Evolutionary conservation across 2,329 filamentous ascomycete species (phyloP), one percentile per base, ranked within the genome.

Genomic region (Aureobasidium musti): DNA sequence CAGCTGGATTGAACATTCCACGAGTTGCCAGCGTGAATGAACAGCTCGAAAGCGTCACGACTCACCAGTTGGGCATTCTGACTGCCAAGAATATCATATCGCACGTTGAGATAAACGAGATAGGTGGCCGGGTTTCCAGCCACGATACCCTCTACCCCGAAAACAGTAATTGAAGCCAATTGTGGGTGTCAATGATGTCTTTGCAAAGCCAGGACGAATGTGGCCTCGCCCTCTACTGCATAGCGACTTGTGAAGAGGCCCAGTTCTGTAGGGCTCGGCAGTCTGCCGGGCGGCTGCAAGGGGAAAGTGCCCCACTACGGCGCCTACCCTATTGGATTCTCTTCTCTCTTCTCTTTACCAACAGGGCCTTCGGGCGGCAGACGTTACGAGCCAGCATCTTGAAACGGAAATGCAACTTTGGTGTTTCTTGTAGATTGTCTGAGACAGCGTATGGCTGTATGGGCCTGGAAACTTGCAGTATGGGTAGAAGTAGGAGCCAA

Each of bases 381-480:
- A 64, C 61, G 61, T 64, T 64, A 54, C 61, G 37, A 49, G 61
- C 61, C 53, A 54, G 61, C 61, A 64, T 64, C 26, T 64, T 53
- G 61, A 54, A 64, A 64, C 61, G 28, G 49, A 64, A 39, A 33
- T 64, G 61, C 61, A 43, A 11, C 43, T 33, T 5, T 43, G 10
- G n/a, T 64, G 37, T 26, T 35, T 64, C 61, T 64, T 45, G 61
- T 53, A 54, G 49, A 45, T 33, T 64, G 49, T 64, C 61, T 64
- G 35, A 64, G 61, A 64, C 61, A 64, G 61, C 61, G 49, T 50
- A 26, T 64, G 61, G 61, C 61, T 28, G 61, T 54, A 53, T 14
- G 61, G 61, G 61, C 61, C 61, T 64, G 49, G 61, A 61, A 61
- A 41, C 39, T 47, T 49, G 43, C 43, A 35, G 57, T 61, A 61